Percentiles rank a stretch among this genome's conserved stretches.
phyloP scores from a whole-genome alignment of 441 rosid species.

The Gossypium trilobum region DNA sequence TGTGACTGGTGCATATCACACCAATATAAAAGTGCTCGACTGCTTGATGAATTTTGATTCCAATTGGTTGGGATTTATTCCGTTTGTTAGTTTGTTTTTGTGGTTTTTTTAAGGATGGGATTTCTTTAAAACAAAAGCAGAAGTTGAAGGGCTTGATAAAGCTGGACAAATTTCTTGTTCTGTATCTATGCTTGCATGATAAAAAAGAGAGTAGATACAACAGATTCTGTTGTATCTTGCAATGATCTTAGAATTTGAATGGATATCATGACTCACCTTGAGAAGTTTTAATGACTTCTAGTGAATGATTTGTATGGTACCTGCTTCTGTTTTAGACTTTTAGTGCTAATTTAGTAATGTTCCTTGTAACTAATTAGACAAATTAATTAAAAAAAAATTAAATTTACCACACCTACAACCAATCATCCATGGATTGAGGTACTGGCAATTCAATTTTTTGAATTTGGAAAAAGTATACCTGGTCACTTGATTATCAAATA shows the following conservation, averaged over 20 bases:
- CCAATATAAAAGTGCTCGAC: neutral
- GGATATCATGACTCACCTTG: neutral
- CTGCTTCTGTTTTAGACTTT: neutral
- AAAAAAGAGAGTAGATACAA: neutral
- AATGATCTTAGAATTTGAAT: neutral
- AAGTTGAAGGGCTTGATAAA: constrained; percentile 10
- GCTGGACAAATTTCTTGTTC: neutral
- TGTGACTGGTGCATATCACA: neutral
- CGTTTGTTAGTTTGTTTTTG: neutral
- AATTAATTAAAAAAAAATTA: neutral
- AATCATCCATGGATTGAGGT: neutral
- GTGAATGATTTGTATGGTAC: neutral
- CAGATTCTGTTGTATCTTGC: neutral
- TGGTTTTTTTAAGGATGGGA: neutral
- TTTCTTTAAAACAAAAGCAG: neutral
- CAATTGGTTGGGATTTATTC: neutral
- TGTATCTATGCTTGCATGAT: neutral
- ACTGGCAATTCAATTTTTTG: neutral
- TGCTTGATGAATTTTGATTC: constrained; percentile 2
- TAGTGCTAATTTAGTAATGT: constrained; percentile 1
- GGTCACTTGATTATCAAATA: neutral
- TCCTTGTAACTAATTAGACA: neutral
- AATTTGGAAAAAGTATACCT: neutral
- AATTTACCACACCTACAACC: neutral
- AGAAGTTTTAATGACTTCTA: neutral